These are phyloP conservation scores for Zygosaccharomyces sapae DNA, from an alignment of 1,139 yeast species.

Conservation along the genomic window DNA sequence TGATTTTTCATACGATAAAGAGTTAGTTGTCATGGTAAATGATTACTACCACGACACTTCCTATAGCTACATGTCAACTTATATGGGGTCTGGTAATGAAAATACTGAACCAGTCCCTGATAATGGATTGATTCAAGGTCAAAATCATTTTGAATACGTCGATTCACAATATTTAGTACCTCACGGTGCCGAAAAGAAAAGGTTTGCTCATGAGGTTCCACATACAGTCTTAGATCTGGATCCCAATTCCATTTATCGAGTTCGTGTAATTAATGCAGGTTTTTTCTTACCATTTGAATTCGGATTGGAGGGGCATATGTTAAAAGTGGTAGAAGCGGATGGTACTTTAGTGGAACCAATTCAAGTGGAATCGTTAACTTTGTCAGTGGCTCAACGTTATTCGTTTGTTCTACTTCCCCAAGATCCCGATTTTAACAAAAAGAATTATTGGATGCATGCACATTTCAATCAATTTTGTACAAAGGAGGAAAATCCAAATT, in stretches of 20 bases:
- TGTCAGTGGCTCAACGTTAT: conserved; percentile 76
- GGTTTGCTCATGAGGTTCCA: conserved; percentile 6
- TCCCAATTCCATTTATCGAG: conserved; percentile 47
- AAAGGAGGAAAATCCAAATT: conserved; percentile 35
- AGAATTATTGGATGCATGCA: conserved; percentile 38
- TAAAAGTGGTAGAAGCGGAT: conserved; percentile 63
- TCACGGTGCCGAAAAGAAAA: conserved; percentile 9
- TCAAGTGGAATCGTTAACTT: conserved; percentile 51
- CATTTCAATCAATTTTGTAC: conserved; percentile 40
- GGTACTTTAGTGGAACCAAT: conserved; percentile 62
- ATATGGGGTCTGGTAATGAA: conserved; percentile 41
- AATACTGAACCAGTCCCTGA: conserved; percentile 58
- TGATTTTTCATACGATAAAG: conserved; percentile 47
- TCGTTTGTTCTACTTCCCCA: conserved; percentile 51
- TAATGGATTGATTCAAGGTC: conserved; percentile 49
- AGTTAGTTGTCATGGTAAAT: conserved; percentile 43
- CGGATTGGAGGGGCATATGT: conserved; percentile 51
- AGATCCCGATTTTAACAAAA: conserved; percentile 16
- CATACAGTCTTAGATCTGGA: conserved; percentile 34
- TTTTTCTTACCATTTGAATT: conserved; percentile 52
- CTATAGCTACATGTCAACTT: conserved; percentile 37
- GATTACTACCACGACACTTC: conserved; percentile 50
- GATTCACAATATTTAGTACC: conserved; percentile 22
- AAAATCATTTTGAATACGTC: conserved; percentile 40
- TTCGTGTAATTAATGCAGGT: conserved; percentile 52